Base-by-base conservation (phyloP, 371 early-diverging fungal species). In the Funneliformis caledonium region DNA sequence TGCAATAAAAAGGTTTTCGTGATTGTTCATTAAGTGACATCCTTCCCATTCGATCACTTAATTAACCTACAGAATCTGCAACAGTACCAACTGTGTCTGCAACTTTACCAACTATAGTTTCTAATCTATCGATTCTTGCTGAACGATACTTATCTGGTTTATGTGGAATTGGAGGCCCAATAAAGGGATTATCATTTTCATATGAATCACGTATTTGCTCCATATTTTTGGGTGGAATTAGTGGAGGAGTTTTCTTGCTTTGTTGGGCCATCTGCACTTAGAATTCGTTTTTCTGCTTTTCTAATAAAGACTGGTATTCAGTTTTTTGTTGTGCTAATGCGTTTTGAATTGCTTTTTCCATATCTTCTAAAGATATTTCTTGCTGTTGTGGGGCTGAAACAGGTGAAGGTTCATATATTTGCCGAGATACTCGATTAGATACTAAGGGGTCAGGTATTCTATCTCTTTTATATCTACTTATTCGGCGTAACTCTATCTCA, bases 81-180 rank as follows among this genome's bases (percentile, higher is more conserved):
- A 59, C 60, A 59, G 7, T 59, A 59, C 10, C 22, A 12, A 59
- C 14, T 4, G 60, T 59, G 60, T 59, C 60, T 59, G 60, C 60
- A 59, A 59, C 60, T 59, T 59, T 59, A 59, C 60, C 60, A 5
- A 70, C 47, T 70, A 22, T 70, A 16, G 45, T 37, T 14, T 70
- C 45, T 43, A 70, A 4, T 70, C 64, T 64, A 64, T 70, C 45
- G 3, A 43, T 74, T 56, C 47, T 74, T 52, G 74, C 52, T 48
- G 74, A 43, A 59, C 60, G 22, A 19, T 7, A 59, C 22, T 59
- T 59, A 59, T 59, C 60, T 59, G 60, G 12, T 14, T 10, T 59
- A 19, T 12, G 60, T 59, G 10, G 60, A 7, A 59, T 14, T 19
- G 60, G 60, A 59, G 60, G 60, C 10, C 60, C 60, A 59, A 7